A percentile compares a stretch with the other conserved stretches of the same genome.
Conservation (phyloP, 2,329 filamentous ascomycete genomes). For the Cladobotryum mycophilum region DNA sequence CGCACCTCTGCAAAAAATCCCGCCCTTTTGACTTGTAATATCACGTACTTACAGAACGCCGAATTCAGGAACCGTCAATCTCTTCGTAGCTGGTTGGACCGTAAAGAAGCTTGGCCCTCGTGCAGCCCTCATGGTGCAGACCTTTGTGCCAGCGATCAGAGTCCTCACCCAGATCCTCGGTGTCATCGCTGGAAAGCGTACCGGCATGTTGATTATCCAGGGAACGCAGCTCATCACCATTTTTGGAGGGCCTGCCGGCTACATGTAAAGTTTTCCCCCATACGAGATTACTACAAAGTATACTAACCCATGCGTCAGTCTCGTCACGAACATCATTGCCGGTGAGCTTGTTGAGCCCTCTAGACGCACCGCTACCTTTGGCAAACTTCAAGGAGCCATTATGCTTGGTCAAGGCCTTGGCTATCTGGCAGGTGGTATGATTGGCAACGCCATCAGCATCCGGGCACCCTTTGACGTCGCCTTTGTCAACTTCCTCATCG, state of each 20-base stretch:
- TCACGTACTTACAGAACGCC: background rate
- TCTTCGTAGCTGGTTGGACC: slow-evolving; percentile 61
- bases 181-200: slow-evolving; percentile 52
- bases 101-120: slow-evolving; percentile 62
- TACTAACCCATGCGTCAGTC: slow-evolving; percentile 19
- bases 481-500: slow-evolving; percentile 47
- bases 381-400: slow-evolving; percentile 58
- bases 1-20: background rate
- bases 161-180: slow-evolving; percentile 59
- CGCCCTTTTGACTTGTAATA: no score
- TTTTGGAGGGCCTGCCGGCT: slow-evolving; percentile 62
- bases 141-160: slow-evolving; percentile 57
- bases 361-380: slow-evolving; percentile 58
- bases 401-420: slow-evolving; percentile 62
- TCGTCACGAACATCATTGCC: slow-evolving; percentile 63
- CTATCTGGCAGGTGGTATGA: slow-evolving; percentile 57
- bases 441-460: slow-evolving; percentile 59
- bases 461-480: slow-evolving; percentile 59
- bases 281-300: no score
- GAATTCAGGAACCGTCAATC: slow-evolving; percentile 44
- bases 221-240: slow-evolving; percentile 61
- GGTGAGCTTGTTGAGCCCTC: slow-evolving; percentile 56
- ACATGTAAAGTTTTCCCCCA: slow-evolving; percentile 38
- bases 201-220: slow-evolving; percentile 64
- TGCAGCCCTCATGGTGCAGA: slow-evolving; percentile 54